Base-by-base conservation (phyloP, 371 early-diverging fungal species). In the Mucor lusitanicus region DNA sequence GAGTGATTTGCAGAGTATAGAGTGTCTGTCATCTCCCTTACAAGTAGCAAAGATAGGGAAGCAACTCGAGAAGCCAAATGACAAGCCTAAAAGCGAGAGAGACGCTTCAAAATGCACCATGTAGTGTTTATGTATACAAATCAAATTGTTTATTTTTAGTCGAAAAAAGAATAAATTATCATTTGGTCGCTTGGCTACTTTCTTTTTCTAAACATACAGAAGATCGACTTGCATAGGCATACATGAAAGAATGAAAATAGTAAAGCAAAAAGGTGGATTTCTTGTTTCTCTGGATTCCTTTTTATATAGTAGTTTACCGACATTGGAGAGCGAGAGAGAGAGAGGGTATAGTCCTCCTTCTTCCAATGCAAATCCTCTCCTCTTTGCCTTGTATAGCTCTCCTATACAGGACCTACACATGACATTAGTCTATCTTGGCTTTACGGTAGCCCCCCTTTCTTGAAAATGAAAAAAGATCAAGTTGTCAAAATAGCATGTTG, bases 181-280 rank as follows among this genome's bases (percentile, higher is more conserved):
- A 25, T 25, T 27, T 53, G 53, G 53, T 53, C 12, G 53, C 27
- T 27, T 53, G 11, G 53, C 23, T 53, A 27, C 27, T 46, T 53
- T 6, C 23, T 53, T 53, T 53, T 27, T 27, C 53, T 53, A 53
- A 27, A 53, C 53, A 53, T 53, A 53, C 53, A 53, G 53, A 56
- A 56, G 57, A 56, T 56, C 57, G 57, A 56, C 57, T 56, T 56
- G 57, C 57, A 56, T 56, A 56, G 17, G 7, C 17, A 9, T 56
- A 56, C 35, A 56, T 46, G 59, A 59, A n/a, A 57, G 57, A 64
- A 56, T 37, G 56, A 46, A 28, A 28, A 28, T 3, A 28, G 13
- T 9, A 28, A 58, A 58, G 37, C 33, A 58, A 46, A 46, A 46
- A 46, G 9, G 46, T 27, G 13, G 27, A 23, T 50, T 50, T 50